Base-by-base conservation (phyloP, 2,329 filamentous ascomycete species). In the Diaporthe citrichinensis region DNA sequence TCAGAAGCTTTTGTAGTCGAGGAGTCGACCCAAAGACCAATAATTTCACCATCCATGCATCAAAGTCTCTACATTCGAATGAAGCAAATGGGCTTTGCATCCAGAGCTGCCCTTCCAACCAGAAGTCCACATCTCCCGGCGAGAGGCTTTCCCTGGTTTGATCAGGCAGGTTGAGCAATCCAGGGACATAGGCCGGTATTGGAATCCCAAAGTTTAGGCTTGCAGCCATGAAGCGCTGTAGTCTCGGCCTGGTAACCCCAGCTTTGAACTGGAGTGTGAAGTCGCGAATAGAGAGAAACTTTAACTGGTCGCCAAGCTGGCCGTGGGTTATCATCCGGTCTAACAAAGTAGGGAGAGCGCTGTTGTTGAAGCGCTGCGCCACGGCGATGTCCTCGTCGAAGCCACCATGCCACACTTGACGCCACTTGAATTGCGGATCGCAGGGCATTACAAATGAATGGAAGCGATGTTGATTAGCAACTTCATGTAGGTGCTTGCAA, bases 81-180 rank as follows among this genome's bases (percentile, higher is more conserved):
- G 0, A 1, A 25, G 0, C 34, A 41, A 28, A 17, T 6, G 4
- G 12, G 20, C 0, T 28, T 3, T 1, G 23, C 12, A 61, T 1
- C 58, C 36, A 61, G 23, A 61, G 58, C 58, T 61, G 17, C n/a
- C 23, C 58, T 4, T 61, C 58, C 34, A 61, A 2, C 34, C 34
- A 61, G 14, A 41, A 61, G 14, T 4, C 8, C 14, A 5, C 1
- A 3, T 17, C 20, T 15, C 8, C 4, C 17, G 15, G 0, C 7
- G 6, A 23, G 4, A 23, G 34, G 4, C 36, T 39, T 41, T 8
- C 23, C 36, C 36, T 61, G 12, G 36, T 41, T 8, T 5, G 23
- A 4, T 61, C 34, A 25, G 58, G 58, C 2, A 17, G 14, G 9
- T 3, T 4, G 0, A 61, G 36, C 23, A 61, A 17, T 4, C 1